Conservation (phyloP, 2,329 filamentous ascomycete species). For the Xylariaceae sp. region DNA sequence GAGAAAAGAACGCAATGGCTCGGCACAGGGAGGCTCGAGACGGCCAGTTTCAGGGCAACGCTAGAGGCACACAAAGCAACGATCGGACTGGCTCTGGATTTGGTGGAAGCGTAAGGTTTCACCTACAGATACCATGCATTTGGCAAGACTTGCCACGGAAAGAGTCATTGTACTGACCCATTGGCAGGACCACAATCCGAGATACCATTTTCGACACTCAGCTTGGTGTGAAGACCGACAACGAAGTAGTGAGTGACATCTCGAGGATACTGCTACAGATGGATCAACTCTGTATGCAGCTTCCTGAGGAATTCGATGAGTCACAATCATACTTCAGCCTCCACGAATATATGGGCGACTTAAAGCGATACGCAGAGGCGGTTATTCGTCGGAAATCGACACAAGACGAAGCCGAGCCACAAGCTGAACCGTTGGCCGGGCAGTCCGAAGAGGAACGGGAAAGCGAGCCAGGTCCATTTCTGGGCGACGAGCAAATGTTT, state of each 20-base stretch:
- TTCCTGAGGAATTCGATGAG: slow-evolving; percentile 49
- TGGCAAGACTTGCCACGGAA: neutral
- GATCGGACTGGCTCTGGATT: slow-evolving; percentile 38
- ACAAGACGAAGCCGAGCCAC: slow-evolving; percentile 16
- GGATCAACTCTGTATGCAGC: slow-evolving; percentile 29
- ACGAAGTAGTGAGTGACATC: slow-evolving; percentile 30
- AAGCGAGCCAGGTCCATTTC: slow-evolving; percentile 25
- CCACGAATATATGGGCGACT: slow-evolving; percentile 63
- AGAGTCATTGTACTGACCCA: slow-evolving; percentile 17
- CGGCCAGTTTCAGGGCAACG: slow-evolving; percentile 31
- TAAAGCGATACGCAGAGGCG: slow-evolving; percentile 55
- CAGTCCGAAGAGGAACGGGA: neutral
- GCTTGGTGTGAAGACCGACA: slow-evolving; percentile 21
- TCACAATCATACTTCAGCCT: slow-evolving; percentile 64
- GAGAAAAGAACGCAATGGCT: slow-evolving; percentile 38
- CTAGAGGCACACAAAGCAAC: slow-evolving; percentile 37
- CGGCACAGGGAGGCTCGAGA: slow-evolving; percentile 31
- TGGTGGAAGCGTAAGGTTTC: slow-evolving; percentile 36
- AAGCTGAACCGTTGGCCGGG: neutral
- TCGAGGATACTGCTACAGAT: slow-evolving; percentile 34
- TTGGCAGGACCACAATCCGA: slow-evolving; percentile 26
- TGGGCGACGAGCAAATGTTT: slow-evolving; percentile 27
- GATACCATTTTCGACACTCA: slow-evolving; percentile 22
- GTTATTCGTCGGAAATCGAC: slow-evolving; percentile 24
- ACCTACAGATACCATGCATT: neutral